These are phyloP conservation scores for Orychophragmus violaceus DNA, from an alignment of 345 rosid genomes.

Conservation along the genomic window DNA sequence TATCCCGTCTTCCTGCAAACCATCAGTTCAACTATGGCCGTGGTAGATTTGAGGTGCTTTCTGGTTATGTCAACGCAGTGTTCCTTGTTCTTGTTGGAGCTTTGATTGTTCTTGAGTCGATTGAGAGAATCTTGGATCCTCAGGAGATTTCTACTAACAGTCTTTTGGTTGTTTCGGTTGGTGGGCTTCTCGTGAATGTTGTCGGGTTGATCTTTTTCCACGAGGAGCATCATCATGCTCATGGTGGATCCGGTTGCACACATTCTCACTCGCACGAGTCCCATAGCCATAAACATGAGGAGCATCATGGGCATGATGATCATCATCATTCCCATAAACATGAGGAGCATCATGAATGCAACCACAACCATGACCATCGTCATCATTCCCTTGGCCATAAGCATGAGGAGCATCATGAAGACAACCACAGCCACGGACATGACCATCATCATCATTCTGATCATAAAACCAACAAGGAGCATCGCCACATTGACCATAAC, in stretches of 20 bases:
- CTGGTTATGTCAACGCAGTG: constrained; percentile 93
- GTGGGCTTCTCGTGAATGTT: constrained; percentile 83
- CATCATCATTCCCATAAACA: constrained; percentile 34
- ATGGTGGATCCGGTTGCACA: constrained; percentile 76
- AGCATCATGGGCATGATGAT: constrained; percentile 31
- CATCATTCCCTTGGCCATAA: background rate
- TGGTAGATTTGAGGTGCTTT: constrained; percentile 89
- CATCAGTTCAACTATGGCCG: constrained; percentile 90
- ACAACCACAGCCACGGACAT: constrained; percentile 16
- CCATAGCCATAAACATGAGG: constrained; percentile 33
- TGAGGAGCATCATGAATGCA: constrained; percentile 29
- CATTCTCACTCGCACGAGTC: constrained; percentile 56
- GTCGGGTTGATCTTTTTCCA: constrained; percentile 91
- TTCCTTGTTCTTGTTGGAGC: constrained; percentile 85
- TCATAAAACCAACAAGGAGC: constrained; percentile 27
- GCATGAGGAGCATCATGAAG: background rate
- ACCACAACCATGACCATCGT: constrained; percentile 20
- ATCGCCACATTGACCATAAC: constrained; percentile 84
- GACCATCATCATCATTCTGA: constrained; percentile 26
- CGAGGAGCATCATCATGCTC: constrained; percentile 99
- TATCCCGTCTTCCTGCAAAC: constrained; percentile 86
- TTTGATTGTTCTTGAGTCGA: constrained; percentile 81
- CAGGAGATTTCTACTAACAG: constrained; percentile 89
- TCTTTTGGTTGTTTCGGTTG: constrained; percentile 76
- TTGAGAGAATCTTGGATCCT: constrained; percentile 96